Percentiles rank a stretch among this genome's conserved stretches.
Conservation (phyloP, 2,329 filamentous ascomycete genomes). For the Pestalotiopsis sp. region DNA sequence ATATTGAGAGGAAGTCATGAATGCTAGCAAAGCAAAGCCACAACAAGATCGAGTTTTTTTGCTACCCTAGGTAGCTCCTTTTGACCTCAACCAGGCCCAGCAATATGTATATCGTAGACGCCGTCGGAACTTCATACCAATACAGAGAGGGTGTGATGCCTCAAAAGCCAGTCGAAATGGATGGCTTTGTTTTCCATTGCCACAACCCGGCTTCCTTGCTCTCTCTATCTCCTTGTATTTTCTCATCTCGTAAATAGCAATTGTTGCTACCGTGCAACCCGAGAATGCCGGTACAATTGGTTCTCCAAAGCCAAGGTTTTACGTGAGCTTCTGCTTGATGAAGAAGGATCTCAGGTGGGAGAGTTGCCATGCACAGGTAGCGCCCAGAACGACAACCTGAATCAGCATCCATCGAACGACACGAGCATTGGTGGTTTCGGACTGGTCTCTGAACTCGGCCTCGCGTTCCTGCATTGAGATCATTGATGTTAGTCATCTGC, state of each 20-base stretch:
- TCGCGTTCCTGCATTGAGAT: conserved; percentile 74
- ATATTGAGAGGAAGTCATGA: not conserved
- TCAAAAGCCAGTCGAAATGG: not conserved
- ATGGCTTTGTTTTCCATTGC: not conserved
- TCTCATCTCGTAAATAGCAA: not conserved
- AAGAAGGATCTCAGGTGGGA: conserved; percentile 96
- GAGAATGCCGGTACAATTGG: not conserved
- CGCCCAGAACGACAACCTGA: conserved; percentile 79
- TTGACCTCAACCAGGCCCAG: not conserved
- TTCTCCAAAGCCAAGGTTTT: conserved; percentile 28
- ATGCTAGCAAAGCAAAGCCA: not conserved
- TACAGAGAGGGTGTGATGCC: not conserved
- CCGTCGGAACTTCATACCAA: conserved; percentile 5
- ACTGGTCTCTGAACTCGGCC: conserved; percentile 97
- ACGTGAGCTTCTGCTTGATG: conserved; percentile 99
- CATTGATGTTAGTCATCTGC: not conserved
- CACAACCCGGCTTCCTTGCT: not conserved
- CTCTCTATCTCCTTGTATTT: not conserved
- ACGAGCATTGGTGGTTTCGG: conserved; percentile 85
- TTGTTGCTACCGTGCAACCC: not conserved
- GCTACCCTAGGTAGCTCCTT: conserved; percentile 7
- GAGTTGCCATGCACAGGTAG: conserved; percentile 95
- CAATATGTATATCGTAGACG: conserved; percentile 3
- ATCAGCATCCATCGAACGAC: conserved; percentile 94
- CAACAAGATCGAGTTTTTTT: not conserved